A percentile compares a stretch with the other conserved stretches of the same genome.
These are phyloP conservation scores for Lichenothelia convexa DNA, from an alignment of 495 filamentous ascomycete species.

Conservation along the genomic window DNA sequence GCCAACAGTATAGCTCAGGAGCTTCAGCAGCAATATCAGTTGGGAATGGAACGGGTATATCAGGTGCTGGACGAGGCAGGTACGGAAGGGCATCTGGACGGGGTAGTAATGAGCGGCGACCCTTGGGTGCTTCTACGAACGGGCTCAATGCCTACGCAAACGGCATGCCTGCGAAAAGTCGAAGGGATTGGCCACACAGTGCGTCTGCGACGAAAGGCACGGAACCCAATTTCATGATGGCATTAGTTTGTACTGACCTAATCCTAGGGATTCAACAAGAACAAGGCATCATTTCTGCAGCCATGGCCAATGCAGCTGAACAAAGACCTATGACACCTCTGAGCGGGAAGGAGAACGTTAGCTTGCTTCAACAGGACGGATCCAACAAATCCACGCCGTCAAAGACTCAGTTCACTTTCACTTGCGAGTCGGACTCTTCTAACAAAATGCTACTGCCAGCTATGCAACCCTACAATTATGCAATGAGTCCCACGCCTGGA, in stretches of 20 bases:
- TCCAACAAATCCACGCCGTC: conserved; percentile 29
- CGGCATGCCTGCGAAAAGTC: neutral
- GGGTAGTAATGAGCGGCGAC: conserved; percentile 39
- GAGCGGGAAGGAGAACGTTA: conserved; percentile 51
- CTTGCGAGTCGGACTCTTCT: conserved; percentile 57
- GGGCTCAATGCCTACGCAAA: conserved; percentile 25
- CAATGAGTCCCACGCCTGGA: no score
- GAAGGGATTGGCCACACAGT: neutral
- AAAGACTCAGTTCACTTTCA: conserved; percentile 83
- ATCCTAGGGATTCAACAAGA: neutral
- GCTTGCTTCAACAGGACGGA: conserved; percentile 52
- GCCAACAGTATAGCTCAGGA: conserved; percentile 38
- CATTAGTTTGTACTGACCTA: neutral
- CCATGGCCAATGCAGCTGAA: conserved; percentile 74
- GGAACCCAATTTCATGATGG: neutral
- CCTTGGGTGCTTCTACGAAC: conserved; percentile 39
- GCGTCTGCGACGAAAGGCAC: no score
- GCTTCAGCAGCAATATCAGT: conserved; percentile 24
- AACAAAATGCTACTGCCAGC: conserved; percentile 39
- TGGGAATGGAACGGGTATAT: conserved; percentile 36
- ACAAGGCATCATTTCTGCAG: conserved; percentile 63
- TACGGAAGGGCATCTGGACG: conserved; percentile 40
- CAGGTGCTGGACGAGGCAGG: conserved; percentile 63
- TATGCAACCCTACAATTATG: conserved; percentile 17
- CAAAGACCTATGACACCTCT: conserved; percentile 37